These are phyloP conservation scores for Pezicula carpinea DNA, from an alignment of 2,329 filamentous ascomycete species.

Conservation along the genomic window DNA sequence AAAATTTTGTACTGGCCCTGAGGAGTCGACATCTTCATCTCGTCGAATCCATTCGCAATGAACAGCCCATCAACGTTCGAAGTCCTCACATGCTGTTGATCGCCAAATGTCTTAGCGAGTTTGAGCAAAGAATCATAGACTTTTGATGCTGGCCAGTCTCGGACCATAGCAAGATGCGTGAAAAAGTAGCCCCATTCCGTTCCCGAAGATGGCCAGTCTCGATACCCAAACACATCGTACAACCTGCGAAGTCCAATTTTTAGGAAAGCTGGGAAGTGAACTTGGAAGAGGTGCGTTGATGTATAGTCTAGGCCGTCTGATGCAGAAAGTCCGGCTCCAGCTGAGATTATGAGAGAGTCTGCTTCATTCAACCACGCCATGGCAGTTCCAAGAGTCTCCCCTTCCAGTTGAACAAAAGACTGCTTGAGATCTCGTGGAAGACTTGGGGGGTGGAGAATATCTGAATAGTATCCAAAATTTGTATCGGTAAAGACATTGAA, in stretches of 20 bases:
- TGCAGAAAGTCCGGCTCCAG: slow-evolving; percentile 31
- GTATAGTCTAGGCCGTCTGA: slow-evolving; percentile 31
- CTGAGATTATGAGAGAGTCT: slow-evolving; percentile 26
- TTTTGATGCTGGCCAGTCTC: slow-evolving; percentile 22
- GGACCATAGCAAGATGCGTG: slow-evolving; percentile 25
- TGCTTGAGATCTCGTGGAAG: neutral
- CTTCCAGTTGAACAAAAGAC: neutral
- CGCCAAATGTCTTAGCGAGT: slow-evolving; percentile 13
- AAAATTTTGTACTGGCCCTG: slow-evolving; percentile 28
- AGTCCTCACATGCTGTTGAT: slow-evolving; percentile 26
- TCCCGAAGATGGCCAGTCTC: slow-evolving; percentile 23
- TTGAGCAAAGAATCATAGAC: slow-evolving; percentile 16
- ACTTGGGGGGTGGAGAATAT: slow-evolving; percentile 7
- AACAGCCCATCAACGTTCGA: slow-evolving; percentile 32
- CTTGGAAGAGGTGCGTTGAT: slow-evolving; percentile 25
- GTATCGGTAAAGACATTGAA: slow-evolving; percentile 30
- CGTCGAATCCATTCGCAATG: slow-evolving; percentile 22
- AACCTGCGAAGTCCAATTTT: slow-evolving; percentile 25
- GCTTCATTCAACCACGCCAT: slow-evolving; percentile 23
- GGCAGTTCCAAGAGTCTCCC: slow-evolving; percentile 1
- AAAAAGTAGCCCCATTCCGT: slow-evolving; percentile 32
- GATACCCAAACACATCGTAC: slow-evolving; percentile 31
- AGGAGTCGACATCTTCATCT: slow-evolving; percentile 24
- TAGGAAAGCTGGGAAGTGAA: slow-evolving; percentile 27
- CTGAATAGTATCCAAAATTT: slow-evolving; percentile 20